Percentiles rank a stretch among this genome's conserved stretches.
Conservation (phyloP, 208 protist genomes). For the Tritrichomonas musculus region DNA sequence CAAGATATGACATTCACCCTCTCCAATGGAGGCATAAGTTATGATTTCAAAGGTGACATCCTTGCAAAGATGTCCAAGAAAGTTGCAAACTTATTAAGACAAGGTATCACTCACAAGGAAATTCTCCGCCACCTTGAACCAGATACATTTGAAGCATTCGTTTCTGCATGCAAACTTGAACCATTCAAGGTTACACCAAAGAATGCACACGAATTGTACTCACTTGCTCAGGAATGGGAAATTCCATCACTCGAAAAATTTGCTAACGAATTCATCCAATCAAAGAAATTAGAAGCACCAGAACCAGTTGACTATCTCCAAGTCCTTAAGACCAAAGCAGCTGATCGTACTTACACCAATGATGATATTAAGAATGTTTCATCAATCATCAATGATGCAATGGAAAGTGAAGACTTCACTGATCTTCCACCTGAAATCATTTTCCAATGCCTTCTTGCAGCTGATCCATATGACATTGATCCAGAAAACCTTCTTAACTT, state of each 20-base stretch:
- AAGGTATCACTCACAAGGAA: neutral
- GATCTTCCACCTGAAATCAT: neutral
- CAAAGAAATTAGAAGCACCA: neutral
- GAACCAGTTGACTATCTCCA: neutral
- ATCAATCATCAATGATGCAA: neutral
- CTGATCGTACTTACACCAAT: neutral
- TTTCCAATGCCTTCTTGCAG: neutral
- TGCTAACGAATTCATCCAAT: neutral
- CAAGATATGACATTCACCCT: too few relatives aligned
- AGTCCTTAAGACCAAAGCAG: neutral
- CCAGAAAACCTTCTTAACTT: neutral
- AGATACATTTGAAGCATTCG: neutral
- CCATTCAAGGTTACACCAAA: neutral
- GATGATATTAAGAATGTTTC: neutral
- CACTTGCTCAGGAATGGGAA: neutral
- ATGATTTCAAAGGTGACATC: neutral
- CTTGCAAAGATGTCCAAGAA: neutral
- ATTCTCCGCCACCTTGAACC: neutral
- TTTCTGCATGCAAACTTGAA: neutral
- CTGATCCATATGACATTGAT: neutral
- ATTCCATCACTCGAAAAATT: conserved; percentile 2
- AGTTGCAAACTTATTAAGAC: neutral
- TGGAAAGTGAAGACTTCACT: neutral
- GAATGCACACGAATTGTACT: neutral
- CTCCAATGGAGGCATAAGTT: too few relatives aligned